A percentile compares a stretch with the other conserved stretches of the same genome.
Conservation (phyloP, 768 basidiomycete genomes). For the Hygrocybe punicea region DNA sequence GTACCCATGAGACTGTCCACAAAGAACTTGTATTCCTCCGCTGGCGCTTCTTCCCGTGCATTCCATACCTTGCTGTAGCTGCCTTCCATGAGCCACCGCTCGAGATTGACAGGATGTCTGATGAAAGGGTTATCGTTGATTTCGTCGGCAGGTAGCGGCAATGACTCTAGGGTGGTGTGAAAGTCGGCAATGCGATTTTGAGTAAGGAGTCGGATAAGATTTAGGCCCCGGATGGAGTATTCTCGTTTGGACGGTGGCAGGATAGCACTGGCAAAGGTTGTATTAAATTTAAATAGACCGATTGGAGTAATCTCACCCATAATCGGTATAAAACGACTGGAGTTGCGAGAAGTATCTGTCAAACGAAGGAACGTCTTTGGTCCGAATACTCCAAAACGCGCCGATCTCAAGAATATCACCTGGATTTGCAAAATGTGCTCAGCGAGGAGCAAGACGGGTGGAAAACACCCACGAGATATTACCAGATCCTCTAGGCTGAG, state of each 20-base stretch:
- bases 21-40: slow-evolving; percentile 93
- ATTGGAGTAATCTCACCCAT: slow-evolving; percentile 45
- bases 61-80: slow-evolving; percentile 98
- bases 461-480: slow-evolving; percentile 59
- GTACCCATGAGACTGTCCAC: slow-evolving; percentile 92
- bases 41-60: slow-evolving; percentile 86
- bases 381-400: slow-evolving; percentile 88
- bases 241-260: slow-evolving; percentile 85
- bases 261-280: slow-evolving; percentile 44
- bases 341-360: slow-evolving; percentile 93
- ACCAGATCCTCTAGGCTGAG: slow-evolving; percentile 64
- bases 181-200: slow-evolving; percentile 97
- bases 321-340: slow-evolving; percentile 85
- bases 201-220: slow-evolving; percentile 91
- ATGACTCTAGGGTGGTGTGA: slow-evolving; percentile 91
- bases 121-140: slow-evolving; percentile 70
- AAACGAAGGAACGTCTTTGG: slow-evolving; percentile 86
- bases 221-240: slow-evolving; percentile 84
- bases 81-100: slow-evolving; percentile 98
- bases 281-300: background rate
- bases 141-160: slow-evolving; percentile 66
- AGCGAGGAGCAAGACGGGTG: background rate
- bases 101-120: slow-evolving; percentile 84
- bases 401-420: slow-evolving; percentile 96
- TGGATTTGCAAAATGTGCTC: slow-evolving; percentile 27